A percentile compares a stretch with the other conserved stretches of the same genome.
Evolutionary conservation across 768 basidiomycete species (phyloP).

Genomic region (Gymnopilus junonius): DNA sequence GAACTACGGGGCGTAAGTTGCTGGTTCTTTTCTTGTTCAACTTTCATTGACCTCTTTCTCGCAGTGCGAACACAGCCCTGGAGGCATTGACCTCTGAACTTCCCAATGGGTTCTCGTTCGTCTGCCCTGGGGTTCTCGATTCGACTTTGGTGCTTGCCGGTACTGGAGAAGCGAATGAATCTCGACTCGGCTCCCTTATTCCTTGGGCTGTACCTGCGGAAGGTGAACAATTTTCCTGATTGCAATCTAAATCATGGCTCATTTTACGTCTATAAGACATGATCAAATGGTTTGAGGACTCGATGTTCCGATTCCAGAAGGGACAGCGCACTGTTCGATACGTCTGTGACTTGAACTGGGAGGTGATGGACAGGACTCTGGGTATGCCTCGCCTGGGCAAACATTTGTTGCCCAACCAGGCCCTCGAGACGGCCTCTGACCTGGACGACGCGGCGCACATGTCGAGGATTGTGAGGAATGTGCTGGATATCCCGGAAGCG

Average conservation of each 20-base stretch:
- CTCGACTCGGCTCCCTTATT: constrained; percentile 11
- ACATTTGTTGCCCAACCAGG: constrained; percentile 17
- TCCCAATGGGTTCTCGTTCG: constrained; percentile 36
- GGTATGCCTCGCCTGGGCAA: constrained; percentile 23
- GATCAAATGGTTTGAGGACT: constrained; percentile 35
- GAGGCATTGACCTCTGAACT: constrained; percentile 27
- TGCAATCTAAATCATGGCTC: neutral
- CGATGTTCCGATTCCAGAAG: constrained; percentile 28
- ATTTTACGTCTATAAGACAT: constrained; percentile 24
- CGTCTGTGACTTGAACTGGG: constrained; percentile 39
- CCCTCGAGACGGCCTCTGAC: neutral
- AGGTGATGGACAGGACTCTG: constrained; percentile 23
- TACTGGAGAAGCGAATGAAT: constrained; percentile 11
- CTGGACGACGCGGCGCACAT: constrained; percentile 11
- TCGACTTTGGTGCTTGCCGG: constrained; percentile 22
- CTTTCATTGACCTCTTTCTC: neutral
- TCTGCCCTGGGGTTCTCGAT: constrained; percentile 35
- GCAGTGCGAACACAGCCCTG: constrained; percentile 37
- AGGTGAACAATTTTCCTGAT: constrained; percentile 6
- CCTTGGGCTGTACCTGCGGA: constrained; percentile 19
- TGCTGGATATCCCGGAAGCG: constrained; percentile 34
- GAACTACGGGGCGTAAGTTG: constrained; percentile 38
- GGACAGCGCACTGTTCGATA: constrained; percentile 28
- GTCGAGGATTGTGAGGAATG: constrained; percentile 15
- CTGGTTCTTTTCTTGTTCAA: neutral